Conservation (phyloP, 2,329 filamentous ascomycete species). For the Aspergillus phoenicis region DNA sequence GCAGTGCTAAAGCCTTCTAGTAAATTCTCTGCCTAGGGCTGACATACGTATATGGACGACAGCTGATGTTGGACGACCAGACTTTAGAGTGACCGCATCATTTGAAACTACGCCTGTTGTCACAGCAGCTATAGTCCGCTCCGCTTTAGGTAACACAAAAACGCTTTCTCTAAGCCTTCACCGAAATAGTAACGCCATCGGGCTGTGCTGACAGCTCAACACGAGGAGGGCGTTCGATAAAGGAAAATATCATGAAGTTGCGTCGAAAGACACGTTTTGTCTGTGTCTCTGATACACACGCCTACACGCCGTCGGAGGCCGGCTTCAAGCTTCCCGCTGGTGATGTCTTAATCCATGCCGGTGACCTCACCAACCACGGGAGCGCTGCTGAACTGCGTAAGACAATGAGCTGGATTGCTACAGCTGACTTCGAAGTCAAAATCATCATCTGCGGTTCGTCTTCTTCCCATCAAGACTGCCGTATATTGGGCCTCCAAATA, state of each 20-base stretch:
- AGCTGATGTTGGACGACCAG: neutral
- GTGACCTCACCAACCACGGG: constrained; percentile 61
- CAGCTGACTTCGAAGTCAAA: constrained; percentile 57
- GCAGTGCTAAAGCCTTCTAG: neutral
- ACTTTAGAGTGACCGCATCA: neutral
- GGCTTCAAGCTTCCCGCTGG: constrained; percentile 57
- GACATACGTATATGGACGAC: neutral
- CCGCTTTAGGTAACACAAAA: neutral
- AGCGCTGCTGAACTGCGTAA: constrained; percentile 54
- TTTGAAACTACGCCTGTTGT: neutral
- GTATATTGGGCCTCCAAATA: neutral
- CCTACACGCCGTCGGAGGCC: constrained; percentile 51
- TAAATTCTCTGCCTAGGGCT: neutral
- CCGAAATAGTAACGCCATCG: neutral
- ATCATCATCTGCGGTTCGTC: constrained; percentile 57
- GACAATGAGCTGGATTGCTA: constrained; percentile 56
- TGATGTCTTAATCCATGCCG: constrained; percentile 62
- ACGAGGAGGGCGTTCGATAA: neutral
- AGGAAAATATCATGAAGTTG: constrained; percentile 19
- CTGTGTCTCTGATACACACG: constrained; percentile 63
- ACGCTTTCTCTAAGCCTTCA: neutral
- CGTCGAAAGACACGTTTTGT: constrained; percentile 55
- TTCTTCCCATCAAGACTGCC: neutral
- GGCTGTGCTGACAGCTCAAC: neutral
- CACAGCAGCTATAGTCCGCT: neutral